phyloP scores from a whole-genome alignment of 495 filamentous ascomycete genomes.

The Geopyxis carbonaria region DNA sequence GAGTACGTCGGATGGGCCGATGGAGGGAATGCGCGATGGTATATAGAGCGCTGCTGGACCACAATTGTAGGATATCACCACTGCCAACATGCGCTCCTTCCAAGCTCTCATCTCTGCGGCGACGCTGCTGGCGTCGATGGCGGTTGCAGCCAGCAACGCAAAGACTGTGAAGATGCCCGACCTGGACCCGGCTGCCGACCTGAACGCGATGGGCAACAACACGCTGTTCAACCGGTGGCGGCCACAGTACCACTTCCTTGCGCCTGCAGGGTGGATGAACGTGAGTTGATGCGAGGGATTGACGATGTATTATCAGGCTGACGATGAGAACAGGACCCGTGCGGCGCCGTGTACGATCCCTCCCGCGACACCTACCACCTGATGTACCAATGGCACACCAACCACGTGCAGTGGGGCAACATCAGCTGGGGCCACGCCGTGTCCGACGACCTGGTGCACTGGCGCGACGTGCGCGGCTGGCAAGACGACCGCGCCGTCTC shows the following conservation, averaged over 20 bases:
- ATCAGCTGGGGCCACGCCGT: constrained; percentile 30
- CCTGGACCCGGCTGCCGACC: constrained; percentile 56
- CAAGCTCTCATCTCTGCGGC: too few relatives aligned
- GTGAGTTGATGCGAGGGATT: too few relatives aligned
- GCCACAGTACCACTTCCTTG: constrained; percentile 35
- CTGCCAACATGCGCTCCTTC: too few relatives aligned
- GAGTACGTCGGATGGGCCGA: too few relatives aligned
- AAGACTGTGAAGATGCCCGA: too few relatives aligned
- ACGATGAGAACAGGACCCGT: constrained; percentile 29
- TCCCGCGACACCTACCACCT: constrained; percentile 25
- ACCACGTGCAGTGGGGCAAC: constrained; percentile 31
- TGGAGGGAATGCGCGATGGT: too few relatives aligned
- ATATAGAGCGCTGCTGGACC: too few relatives aligned
- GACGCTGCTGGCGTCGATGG: too few relatives aligned
- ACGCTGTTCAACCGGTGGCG: constrained; percentile 28
- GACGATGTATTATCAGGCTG: background rate
- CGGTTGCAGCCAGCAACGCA: too few relatives aligned
- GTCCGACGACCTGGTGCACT: constrained; percentile 25
- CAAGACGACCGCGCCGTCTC: constrained; percentile 15
- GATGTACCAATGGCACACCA: constrained; percentile 31
- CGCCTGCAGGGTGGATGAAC: constrained; percentile 39
- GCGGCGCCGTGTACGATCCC: constrained; percentile 38
- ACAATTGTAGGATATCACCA: too few relatives aligned
- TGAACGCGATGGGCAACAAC: constrained; percentile 39
- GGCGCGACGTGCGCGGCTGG: constrained; percentile 28